Evolutionary conservation across 2,329 filamentous ascomycete species (phyloP), one percentile per base, ranked within the genome.

Genomic region (Scedosporium minutisporum): DNA sequence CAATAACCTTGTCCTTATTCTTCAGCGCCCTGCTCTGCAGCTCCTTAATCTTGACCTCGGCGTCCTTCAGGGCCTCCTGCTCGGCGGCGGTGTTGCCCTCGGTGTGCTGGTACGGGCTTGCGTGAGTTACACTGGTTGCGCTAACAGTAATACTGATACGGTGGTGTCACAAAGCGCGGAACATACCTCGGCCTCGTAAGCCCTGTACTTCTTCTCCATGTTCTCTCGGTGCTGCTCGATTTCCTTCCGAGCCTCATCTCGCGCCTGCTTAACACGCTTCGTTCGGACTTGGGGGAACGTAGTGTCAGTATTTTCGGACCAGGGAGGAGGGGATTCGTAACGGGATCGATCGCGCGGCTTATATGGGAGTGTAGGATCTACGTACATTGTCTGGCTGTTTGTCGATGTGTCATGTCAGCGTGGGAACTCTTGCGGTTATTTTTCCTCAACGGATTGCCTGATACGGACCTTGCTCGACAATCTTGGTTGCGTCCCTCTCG

Each of bases 401-500:
- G 68, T 51, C 18, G 23, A 14, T 1, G 23, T 29, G 18, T 55
- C 6, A 55, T 44, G 66, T 63, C 62, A 65, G 25, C 7, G 53
- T 58, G 67, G 63, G 69, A 76, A 71, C 76, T 73, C 65, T 67
- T 60, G 25, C 21, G 64, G 10, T 41, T 41, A 33, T 53, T 12
- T 25, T 38, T 58, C 14, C n/a, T 41, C n/a, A 38, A 6, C 27
- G 29, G 14, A 4, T 21, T 27, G 46, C 25, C 57, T 44, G 4
- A 12, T 44, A 75, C 80, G 65, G 76, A 96, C 93, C 90, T 85
- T 95, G 92, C 77, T 97, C 93, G 64, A 99, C 93, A 75, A 99
- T 99, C 85, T 97, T 97, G 79, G 96, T 93, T 65, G 95, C 95
- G 77, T 97, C 93, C 78, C 92, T 89, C 85, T 99, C 95, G 71